Base-by-base conservation (phyloP, 78 protist genomes). In the Protostelium mycophagum region DNA sequence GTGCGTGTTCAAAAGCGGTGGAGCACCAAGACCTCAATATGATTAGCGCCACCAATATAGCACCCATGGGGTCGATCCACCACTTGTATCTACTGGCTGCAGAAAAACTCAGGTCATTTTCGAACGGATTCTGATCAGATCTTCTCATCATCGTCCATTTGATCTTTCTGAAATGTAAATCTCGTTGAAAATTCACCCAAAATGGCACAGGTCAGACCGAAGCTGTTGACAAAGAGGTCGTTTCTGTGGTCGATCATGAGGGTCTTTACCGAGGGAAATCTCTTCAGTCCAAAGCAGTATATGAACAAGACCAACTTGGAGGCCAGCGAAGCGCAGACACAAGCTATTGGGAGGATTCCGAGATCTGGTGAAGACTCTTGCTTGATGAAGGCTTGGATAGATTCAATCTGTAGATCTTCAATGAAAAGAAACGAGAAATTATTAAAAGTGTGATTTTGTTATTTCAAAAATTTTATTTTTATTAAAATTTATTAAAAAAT, bases 51-150 rank as follows among this genome's bases (percentile, higher is more conserved):
- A 95, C 92, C 34, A 95, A 83, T 16, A 94, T 90, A 0, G 98
- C 97, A 85, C 96, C 98, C 39, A 83, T 37, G 84, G 98, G 97
- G 89, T 97, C 98, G 35, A 97, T 35, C 93, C 90, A 93, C 94
- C 91, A 89, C 1, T 0, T 29, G n/a, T 73, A 28, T 51, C 73
- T 5, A 51, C 73, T 51, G 73, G 73, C 73, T 51, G 73, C 16
- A 5, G n/a, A n/a, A n/a, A n/a, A n/a, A n/a, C n/a, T n/a, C n/a
- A n/a, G n/a, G n/a, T n/a, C n/a, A n/a, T n/a, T n/a, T n/a, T n/a
- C n/a, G n/a, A n/a, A n/a, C n/a, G n/a, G n/a, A 25, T 51, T 51
- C 31, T 51, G 31, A 51, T 51, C 73, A 51, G 73, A 25, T 51
- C 73, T 5, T 25, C 16, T 51, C 73, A 51, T 51, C 73, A 51